Base-by-base conservation (phyloP, 2,329 filamentous ascomycete species). In the Trichoderma citrinoviride region DNA sequence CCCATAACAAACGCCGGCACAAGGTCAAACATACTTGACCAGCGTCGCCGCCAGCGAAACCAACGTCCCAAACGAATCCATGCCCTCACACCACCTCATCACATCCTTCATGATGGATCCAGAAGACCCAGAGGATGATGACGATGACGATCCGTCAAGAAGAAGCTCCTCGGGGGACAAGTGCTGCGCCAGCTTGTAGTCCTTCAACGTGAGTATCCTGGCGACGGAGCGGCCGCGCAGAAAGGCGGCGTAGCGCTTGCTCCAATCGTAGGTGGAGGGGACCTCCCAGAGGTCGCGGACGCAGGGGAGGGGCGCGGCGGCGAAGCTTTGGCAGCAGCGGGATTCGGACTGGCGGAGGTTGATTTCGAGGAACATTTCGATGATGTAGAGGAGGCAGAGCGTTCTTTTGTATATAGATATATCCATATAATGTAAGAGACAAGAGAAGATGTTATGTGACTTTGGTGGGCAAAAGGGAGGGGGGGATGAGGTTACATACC, bases 251-350 rank as follows among this genome's bases (percentile, higher is more conserved):
- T 67, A 61, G 1, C 63, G 54, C 41, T 25, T 65, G 7, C 50
- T 55, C 65, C 65, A 67, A 29, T 65, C 63, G 33, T 54, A 61
- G 15, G 65, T 65, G 8, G 65, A 67, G 15, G 52, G 47, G 4
- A 65, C 56, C 41, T 67, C 66, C 68, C 68, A 69, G 17, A 69
- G 61, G 17, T 67, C 68, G 33, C 68, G 72, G 23, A 71, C 67
- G 41, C 67, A 68, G 8, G 67, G 68, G 17, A 69, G 67, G 5
- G 61, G 66, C 2, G 65, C 21, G 17, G 17, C n/a, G 46, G 25
- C 14, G 23, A 65, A 65, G 44, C 15, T 33, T 25, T 61, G 58
- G 29, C 50, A 50, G 37, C 66, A 62, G 6, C 40, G 37, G 41
- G 44, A 50, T 5, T 68, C 41, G 29, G 27, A 12, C 3, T 41